phyloP scores from a whole-genome alignment of 2,329 filamentous ascomycete species.

The Monosporascus cannonballus region DNA sequence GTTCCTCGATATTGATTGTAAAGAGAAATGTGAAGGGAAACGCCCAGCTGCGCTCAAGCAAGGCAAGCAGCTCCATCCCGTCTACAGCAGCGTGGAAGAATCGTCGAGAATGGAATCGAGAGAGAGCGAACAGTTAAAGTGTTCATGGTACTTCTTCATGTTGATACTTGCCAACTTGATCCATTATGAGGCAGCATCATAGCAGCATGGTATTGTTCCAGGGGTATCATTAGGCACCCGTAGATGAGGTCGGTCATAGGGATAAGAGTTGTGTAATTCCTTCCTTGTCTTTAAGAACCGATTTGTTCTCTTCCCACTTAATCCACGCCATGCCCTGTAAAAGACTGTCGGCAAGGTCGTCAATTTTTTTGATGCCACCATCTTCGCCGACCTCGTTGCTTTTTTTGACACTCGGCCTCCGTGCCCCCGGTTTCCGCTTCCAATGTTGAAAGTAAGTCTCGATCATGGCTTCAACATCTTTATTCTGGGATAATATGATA shows the following conservation, averaged over 20 bases:
- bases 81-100: no score
- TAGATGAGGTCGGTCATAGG: not conserved
- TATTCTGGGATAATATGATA: conserved; percentile 9
- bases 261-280: conserved; percentile 12
- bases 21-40: no score
- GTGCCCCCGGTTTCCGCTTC: not conserved
- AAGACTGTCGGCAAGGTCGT: conserved; percentile 76
- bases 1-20: no score
- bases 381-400: conserved; percentile 4
- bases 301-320: conserved; percentile 62
- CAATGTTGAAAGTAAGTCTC: not conserved
- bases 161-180: no score
- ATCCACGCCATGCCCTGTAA: conserved; percentile 71
- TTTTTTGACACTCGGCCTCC: not conserved
- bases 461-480: conserved; percentile 6
- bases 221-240: no score
- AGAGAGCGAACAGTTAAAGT: no score
- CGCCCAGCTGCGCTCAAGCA: no score
- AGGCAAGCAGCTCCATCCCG: no score
- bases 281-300: conserved; percentile 24
- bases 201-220: no score
- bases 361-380: conserved; percentile 53
- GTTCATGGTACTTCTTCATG: no score
- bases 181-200: no score
- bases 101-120: no score